Evolutionary conservation across 495 filamentous ascomycete genomes (phyloP).

Genomic region (Tetracladium marchalianum): DNA sequence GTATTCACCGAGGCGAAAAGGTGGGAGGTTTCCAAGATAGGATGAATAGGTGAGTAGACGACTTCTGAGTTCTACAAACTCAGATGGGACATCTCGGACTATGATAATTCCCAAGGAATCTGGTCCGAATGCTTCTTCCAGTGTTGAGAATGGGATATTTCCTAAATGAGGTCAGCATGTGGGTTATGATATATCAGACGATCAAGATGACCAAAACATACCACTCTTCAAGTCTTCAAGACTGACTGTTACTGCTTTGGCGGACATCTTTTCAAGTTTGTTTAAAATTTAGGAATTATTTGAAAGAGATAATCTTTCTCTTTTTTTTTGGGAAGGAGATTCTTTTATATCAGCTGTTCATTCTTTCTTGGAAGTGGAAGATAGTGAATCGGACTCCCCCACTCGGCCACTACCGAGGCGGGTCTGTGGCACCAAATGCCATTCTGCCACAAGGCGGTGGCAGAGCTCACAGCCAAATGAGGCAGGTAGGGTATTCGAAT

Average conservation of each 20-base stretch:
- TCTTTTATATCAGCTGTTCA: no score
- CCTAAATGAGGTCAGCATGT: conserved; percentile 33
- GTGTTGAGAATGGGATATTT: conserved; percentile 57
- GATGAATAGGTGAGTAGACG: conserved; percentile 78
- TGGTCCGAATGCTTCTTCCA: conserved; percentile 85
- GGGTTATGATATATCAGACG: neutral
- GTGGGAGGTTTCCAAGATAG: conserved; percentile 74
- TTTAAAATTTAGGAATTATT: no score
- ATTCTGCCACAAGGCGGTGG: no score
- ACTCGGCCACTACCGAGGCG: no score
- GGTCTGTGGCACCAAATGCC: no score
- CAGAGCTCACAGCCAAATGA: no score
- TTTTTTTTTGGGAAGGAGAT: no score
- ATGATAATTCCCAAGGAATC: conserved; percentile 87
- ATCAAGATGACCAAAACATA: conserved; percentile 11
- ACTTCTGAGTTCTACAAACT: conserved; percentile 58
- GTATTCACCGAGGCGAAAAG: conserved; percentile 55
- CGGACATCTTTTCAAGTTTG: conserved; percentile 25
- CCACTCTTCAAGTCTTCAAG: conserved; percentile 41
- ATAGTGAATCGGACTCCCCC: no score
- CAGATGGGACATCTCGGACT: conserved; percentile 68
- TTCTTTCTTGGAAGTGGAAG: no score
- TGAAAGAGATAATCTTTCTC: no score
- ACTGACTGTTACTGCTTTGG: conserved; percentile 40
- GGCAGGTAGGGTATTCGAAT: no score